Base-by-base conservation (phyloP, 2,329 filamentous ascomycete species). In the Cladosporium austrohemisphaericum region DNA sequence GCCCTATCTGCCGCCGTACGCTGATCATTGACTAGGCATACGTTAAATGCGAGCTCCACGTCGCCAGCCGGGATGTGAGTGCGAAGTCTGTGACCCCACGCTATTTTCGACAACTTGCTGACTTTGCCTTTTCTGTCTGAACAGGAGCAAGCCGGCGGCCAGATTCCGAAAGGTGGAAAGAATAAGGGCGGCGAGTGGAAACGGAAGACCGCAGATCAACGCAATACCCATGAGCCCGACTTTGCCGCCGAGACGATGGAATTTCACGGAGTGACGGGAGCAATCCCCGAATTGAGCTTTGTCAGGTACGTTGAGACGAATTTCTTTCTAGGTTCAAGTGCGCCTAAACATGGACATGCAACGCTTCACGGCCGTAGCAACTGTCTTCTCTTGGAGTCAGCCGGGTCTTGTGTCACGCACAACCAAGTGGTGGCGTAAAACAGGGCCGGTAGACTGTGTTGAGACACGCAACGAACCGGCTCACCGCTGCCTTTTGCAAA, bases 11-110 rank as follows among this genome's bases (percentile, higher is more conserved):
- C 6, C 23, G 18, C 10, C 16, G 20, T 23, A 38, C 5, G 23
- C 44, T 38, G 33, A 38, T 47, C n/a, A 10, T 14, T 36, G 28
- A 10, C 53, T 80, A 82, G 31, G 88, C 88, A 1, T 80, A 86
- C 52, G 78, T 95, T 59, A 89, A 85, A 64, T 85, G 84, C 55
- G 86, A 93, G 64, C 69, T 96, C 49, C 88, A 94, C 65, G 81
- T 91, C 13, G 89, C 93, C 62, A 86, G 74, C 49, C 71, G 71
- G n/a, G 73, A 75, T 46, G n/a, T n/a, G n/a, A n/a, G n/a, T n/a
- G n/a, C n/a, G n/a, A n/a, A n/a, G n/a, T n/a, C n/a, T n/a, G n/a
- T n/a, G n/a, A n/a, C n/a, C n/a, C n/a, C n/a, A n/a, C n/a, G n/a
- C n/a, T n/a, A n/a, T n/a, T n/a, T n/a, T n/a, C n/a, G n/a, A n/a